Conservation (phyloP, 306 rosid genomes). For the Hylodesmum podocarpum region DNA sequence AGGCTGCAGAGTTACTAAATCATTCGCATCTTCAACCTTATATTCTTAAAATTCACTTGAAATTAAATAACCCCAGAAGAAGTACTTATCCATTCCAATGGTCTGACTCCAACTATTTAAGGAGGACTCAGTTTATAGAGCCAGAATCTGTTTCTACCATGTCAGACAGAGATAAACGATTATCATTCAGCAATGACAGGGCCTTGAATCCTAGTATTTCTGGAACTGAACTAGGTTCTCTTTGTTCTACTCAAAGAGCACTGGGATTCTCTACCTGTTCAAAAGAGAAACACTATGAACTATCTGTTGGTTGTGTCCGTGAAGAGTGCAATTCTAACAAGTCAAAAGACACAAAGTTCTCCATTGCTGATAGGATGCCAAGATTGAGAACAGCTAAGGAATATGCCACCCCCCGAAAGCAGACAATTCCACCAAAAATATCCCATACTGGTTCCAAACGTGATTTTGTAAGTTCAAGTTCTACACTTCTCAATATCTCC, state of each 20-base stretch:
- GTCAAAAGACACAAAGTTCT: constrained; percentile 49
- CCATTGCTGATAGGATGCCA: constrained; percentile 39
- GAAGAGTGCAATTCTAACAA: constrained; percentile 37
- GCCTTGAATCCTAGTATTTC: constrained; percentile 80
- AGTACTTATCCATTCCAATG: constrained; percentile 55
- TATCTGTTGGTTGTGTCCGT: constrained; percentile 41
- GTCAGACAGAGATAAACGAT: constrained; percentile 49
- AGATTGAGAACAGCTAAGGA: constrained; percentile 44
- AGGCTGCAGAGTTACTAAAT: constrained; percentile 88
- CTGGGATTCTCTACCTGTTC: constrained; percentile 44
- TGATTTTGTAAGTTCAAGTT: constrained; percentile 52
- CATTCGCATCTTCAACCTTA: constrained; percentile 87
- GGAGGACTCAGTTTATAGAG: constrained; percentile 64
- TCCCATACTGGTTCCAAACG: constrained; percentile 36
- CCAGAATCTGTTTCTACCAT: constrained; percentile 44
- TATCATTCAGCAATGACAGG: constrained; percentile 71
- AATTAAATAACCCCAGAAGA: constrained; percentile 72
- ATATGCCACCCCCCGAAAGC: constrained; percentile 44
- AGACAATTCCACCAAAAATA: constrained; percentile 47
- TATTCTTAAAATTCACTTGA: constrained; percentile 70
- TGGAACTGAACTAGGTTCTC: constrained; percentile 64
- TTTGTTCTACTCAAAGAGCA: constrained; percentile 57
- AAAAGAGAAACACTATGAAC: constrained; percentile 45
- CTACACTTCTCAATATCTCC: not conserved
- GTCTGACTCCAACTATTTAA: constrained; percentile 54